Evolutionary conservation across 805 yeast species (phyloP).

Genomic region (Zygoascus bituminiphila): DNA sequence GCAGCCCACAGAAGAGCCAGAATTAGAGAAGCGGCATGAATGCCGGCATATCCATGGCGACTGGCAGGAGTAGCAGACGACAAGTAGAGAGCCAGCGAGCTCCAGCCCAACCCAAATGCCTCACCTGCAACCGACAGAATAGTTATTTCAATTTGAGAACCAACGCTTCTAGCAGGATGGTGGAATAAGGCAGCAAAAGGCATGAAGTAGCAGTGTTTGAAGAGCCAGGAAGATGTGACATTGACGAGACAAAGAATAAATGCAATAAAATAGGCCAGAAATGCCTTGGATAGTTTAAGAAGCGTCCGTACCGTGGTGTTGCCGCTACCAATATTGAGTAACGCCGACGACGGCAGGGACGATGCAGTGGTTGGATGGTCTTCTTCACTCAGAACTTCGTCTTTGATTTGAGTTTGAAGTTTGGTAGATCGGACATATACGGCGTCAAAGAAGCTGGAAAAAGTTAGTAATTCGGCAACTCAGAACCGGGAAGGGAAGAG

Average conservation of each 20-base stretch:
- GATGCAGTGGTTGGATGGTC: not conserved
- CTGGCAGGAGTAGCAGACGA: constrained; percentile 36
- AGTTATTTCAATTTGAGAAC: constrained; percentile 41
- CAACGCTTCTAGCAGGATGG: constrained; percentile 41
- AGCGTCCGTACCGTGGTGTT: not conserved
- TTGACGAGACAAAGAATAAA: constrained; percentile 33
- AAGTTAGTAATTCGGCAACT: not conserved
- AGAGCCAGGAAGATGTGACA: constrained; percentile 37
- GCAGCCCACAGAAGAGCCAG: constrained; percentile 32
- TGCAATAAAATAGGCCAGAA: constrained; percentile 35
- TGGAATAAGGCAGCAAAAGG: constrained; percentile 38
- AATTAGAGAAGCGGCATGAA: constrained; percentile 36
- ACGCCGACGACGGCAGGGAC: not conserved
- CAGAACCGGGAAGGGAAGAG: too few species aligned
- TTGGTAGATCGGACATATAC: constrained; percentile 29
- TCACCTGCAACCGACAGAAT: constrained; percentile 34
- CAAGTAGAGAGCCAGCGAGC: constrained; percentile 36
- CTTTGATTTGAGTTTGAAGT: constrained; percentile 7
- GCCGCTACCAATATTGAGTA: not conserved
- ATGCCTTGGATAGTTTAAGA: constrained; percentile 25
- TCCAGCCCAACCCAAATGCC: constrained; percentile 38
- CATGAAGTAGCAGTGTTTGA: constrained; percentile 33
- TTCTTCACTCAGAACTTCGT: not conserved
- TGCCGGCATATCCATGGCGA: constrained; percentile 38
- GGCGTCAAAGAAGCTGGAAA: constrained; percentile 35